A percentile compares a stretch with the other conserved stretches of the same genome.
Evolutionary conservation across 2,329 filamentous ascomycete species (phyloP).

Genomic region (Fusarium protoensiforme): DNA sequence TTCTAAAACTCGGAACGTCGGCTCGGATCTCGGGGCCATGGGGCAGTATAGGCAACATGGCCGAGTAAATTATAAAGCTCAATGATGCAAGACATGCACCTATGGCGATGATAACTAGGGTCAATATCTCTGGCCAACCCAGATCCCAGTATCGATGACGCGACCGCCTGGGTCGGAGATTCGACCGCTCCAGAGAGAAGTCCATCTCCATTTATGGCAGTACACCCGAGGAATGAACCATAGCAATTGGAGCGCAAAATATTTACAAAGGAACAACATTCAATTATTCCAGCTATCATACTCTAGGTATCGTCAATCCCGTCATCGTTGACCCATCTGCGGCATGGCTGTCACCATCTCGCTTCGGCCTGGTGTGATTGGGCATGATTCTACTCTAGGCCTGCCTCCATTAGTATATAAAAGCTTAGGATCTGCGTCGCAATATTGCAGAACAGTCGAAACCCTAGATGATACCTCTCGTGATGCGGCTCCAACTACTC

Average conservation of each 20-base stretch:
- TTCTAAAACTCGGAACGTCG: neutral
- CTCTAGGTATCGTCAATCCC: neutral
- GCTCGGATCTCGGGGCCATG: neutral
- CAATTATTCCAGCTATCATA: constrained; percentile 5
- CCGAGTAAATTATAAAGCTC: neutral
- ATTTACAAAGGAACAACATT: neutral
- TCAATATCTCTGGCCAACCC: neutral
- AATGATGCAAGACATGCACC: constrained; percentile 2
- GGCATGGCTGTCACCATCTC: neutral
- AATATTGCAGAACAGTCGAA: neutral
- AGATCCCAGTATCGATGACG: neutral
- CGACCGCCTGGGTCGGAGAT: neutral
- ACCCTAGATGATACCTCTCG: neutral
- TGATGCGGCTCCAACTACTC: neutral
- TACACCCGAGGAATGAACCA: neutral
- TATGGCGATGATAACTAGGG: constrained; percentile 1
- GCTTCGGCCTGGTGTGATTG: neutral
- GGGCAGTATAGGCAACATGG: neutral
- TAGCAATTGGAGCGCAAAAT: neutral
- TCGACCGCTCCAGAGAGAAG: neutral
- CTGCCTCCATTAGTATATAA: neutral
- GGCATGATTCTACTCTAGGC: neutral
- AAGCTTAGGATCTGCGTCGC: neutral
- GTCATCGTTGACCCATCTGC: neutral
- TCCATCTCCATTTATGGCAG: neutral